Evolutionary conservation across 2,329 filamentous ascomycete genomes (phyloP).

Genomic region (Epichloe bromicola): DNA sequence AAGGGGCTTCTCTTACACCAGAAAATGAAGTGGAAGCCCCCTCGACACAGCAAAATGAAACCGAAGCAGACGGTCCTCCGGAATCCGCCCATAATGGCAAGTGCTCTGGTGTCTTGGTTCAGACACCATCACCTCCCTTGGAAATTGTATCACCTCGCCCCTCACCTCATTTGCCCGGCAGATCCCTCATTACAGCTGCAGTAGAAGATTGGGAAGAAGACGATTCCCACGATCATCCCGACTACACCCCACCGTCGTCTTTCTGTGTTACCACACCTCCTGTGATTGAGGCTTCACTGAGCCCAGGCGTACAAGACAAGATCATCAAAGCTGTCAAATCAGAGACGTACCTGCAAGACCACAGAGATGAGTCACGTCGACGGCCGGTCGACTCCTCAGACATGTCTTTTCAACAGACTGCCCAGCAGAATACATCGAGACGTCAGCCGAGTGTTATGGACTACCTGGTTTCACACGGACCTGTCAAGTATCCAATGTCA

Average conservation of each 20-base stretch:
- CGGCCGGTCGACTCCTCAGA: slow-evolving; percentile 4
- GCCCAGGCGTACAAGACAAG: neutral
- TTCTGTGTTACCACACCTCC: slow-evolving; percentile 3
- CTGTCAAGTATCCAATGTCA: slow-evolving; percentile 3
- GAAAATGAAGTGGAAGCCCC: neutral
- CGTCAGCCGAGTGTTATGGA: slow-evolving; percentile 10
- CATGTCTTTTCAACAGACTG: slow-evolving; percentile 2
- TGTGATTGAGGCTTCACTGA: neutral
- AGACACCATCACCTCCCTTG: neutral
- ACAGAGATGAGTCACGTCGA: neutral
- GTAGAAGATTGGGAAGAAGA: slow-evolving; percentile 8
- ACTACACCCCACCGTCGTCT: slow-evolving; percentile 1
- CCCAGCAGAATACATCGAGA: slow-evolving; percentile 2
- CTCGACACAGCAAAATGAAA: neutral
- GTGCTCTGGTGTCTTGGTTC: neutral
- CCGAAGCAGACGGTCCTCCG: neutral
- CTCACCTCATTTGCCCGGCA: neutral
- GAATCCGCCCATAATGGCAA: neutral
- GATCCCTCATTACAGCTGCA: neutral
- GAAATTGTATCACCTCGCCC: slow-evolving; percentile 1
- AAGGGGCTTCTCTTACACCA: neutral
- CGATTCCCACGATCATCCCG: neutral
- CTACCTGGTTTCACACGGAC: slow-evolving; percentile 8
- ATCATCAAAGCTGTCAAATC: neutral
- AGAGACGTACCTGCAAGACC: neutral